Evolutionary conservation across 306 rosid genomes (phyloP), one percentile per base, ranked within the genome.

Genomic region (Macrotyloma uniflorum): DNA sequence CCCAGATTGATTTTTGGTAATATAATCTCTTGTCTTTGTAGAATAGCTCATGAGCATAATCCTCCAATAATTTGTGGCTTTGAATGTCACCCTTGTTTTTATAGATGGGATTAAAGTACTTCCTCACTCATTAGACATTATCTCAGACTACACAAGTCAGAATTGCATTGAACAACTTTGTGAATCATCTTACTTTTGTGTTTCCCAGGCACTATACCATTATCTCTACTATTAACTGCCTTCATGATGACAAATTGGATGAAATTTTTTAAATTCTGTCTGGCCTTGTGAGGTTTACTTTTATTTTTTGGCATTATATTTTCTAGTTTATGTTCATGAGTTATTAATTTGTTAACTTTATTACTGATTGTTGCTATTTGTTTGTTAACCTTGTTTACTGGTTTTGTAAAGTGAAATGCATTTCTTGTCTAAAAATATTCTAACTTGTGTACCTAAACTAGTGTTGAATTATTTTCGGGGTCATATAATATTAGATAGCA

Each of bases 391-490:
- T 55, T 28, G 36, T 78, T 57, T 47, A 33, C 24, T 59, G 40
- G n/a, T 59, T 16, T 12, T 70, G 11, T 23, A 6, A 35, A 71
- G 22, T 51, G 23, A 38, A 64, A 53, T 51, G 74, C 15, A 51
- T 46, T 73, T 46, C 30, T 19, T 30, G 72, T 76, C 65, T 24
- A 46, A 55, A 45, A 46, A 5, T 10, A 53, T 43, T 70, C 43
- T 22, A 55, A 12, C 51, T 38, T 46, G 35, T 5, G 20, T 35
- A 55, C 45, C 72, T 53, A 43, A 74, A 53, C 57, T 20, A 45
- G 70, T 76, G 59, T 51, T 74, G 30, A 65, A 18, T 75, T 43
- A 36, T 19, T 46, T 77, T 70, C 33, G 61, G 47, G 2, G 40
- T 70, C 46, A 20, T 51, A n/a, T 11, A 9, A 66, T 28, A 50